Evolutionary conservation across 2,329 filamentous ascomycete species (phyloP).

Genomic region (Hypoxylon sp.): DNA sequence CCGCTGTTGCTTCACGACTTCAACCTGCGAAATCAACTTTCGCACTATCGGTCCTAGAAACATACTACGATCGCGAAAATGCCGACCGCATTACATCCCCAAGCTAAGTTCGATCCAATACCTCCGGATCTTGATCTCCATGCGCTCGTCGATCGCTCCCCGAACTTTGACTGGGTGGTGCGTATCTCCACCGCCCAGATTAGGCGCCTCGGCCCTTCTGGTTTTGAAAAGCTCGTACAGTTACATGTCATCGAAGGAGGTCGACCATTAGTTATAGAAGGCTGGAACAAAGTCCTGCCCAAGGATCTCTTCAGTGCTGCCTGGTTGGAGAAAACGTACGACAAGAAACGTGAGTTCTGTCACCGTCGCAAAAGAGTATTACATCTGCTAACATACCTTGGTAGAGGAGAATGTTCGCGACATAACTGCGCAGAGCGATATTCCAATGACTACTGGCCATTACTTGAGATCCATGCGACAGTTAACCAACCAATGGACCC

Average conservation of each 20-base stretch:
- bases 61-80: conserved; percentile 64
- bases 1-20: conserved; percentile 21
- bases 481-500: conserved; percentile 85
- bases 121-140: conserved; percentile 86
- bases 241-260: conserved; percentile 88
- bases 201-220: conserved; percentile 79
- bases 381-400: conserved; percentile 45
- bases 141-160: conserved; percentile 79
- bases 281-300: conserved; percentile 83
- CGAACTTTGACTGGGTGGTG: conserved; percentile 89
- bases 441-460: conserved; percentile 89
- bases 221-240: conserved; percentile 88
- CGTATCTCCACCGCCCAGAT: conserved; percentile 86
- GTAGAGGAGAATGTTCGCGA: conserved; percentile 88
- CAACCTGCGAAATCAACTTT: not conserved
- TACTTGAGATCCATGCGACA: conserved; percentile 90
- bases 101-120: conserved; percentile 93
- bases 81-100: conserved; percentile 81
- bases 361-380: not conserved
- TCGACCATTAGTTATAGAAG: conserved; percentile 91
- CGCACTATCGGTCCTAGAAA: not conserved
- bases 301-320: conserved; percentile 81
- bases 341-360: conserved; percentile 77
- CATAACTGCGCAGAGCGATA: conserved; percentile 78
- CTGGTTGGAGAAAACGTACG: conserved; percentile 85